phyloP scores from a whole-genome alignment of 306 rosid genomes.

The Vigna angularis region DNA sequence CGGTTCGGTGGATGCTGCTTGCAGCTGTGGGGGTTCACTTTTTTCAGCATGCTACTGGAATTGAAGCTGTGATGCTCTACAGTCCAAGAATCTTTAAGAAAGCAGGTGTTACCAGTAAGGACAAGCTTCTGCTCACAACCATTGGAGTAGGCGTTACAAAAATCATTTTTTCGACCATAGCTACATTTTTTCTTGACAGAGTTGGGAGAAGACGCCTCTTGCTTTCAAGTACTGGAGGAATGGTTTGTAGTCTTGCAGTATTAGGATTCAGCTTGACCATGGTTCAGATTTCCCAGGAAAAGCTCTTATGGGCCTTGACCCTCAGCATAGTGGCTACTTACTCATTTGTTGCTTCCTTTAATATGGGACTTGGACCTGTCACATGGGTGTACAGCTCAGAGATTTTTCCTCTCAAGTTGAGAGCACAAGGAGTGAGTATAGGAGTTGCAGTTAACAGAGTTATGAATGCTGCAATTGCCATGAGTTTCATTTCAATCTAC shows the following conservation, averaged over 20 bases:
- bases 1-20: constrained; percentile 68
- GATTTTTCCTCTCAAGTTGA: constrained; percentile 71
- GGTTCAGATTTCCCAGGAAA: constrained; percentile 43
- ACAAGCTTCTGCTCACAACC: constrained; percentile 65
- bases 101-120: constrained; percentile 67
- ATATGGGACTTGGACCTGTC: constrained; percentile 74
- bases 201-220: constrained; percentile 64
- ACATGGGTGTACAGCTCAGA: constrained; percentile 81
- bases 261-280: constrained; percentile 68
- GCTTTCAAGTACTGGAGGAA: constrained; percentile 59
- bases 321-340: constrained; percentile 61
- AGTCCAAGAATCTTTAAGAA: constrained; percentile 78
- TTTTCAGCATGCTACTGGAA: constrained; percentile 74
- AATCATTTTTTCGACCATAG: constrained; percentile 48
- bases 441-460: constrained; percentile 77
- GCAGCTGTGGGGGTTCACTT: constrained; percentile 78
- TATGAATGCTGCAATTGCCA: constrained; percentile 63
- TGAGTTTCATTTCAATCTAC: constrained; percentile 66
- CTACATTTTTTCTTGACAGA: constrained; percentile 61
- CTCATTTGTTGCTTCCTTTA: constrained; percentile 56
- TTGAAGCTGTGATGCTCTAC: constrained; percentile 75
- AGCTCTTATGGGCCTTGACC: constrained; percentile 58
- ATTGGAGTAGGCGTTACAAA: constrained; percentile 73
- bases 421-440: constrained; percentile 71
- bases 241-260: constrained; percentile 46